A percentile compares a stretch with the other conserved stretches of the same genome.
These are phyloP conservation scores for Vigna radiata DNA, from an alignment of 306 rosid genomes.

Conservation along the genomic window DNA sequence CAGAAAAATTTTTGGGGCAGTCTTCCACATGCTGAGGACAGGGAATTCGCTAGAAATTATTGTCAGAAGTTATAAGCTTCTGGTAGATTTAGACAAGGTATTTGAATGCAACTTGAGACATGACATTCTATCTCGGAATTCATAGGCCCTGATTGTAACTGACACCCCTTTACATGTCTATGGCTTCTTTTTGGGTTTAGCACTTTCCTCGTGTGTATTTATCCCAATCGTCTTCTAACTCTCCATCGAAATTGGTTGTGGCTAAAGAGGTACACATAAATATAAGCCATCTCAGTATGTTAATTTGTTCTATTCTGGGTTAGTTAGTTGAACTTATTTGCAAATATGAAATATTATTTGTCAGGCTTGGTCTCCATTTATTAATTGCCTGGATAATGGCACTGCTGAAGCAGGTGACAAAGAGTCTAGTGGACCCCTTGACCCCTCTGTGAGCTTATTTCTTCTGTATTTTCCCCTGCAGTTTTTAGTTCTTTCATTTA, in stretches of 20 bases:
- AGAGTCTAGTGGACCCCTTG: conserved; percentile 53
- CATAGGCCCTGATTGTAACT: conserved; percentile 33
- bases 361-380: conserved; percentile 79
- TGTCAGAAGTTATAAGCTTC: conserved; percentile 54
- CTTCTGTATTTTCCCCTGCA: conserved; percentile 30
- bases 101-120: not conserved
- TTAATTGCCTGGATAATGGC: conserved; percentile 48
- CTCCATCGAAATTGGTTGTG: conserved; percentile 53
- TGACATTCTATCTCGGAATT: conserved; percentile 4
- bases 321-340: conserved; percentile 20
- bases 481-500: conserved; percentile 35
- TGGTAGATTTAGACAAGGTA: conserved; percentile 81
- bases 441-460: conserved; percentile 75
- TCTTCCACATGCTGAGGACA: conserved; percentile 51
- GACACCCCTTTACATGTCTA: not conserved
- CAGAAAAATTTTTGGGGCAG: conserved; percentile 47
- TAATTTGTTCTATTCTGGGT: conserved; percentile 11
- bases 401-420: conserved; percentile 44
- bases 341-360: conserved; percentile 32
- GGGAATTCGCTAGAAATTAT: conserved; percentile 53
- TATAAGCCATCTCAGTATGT: conserved; percentile 26
- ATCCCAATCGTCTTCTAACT: conserved; percentile 39
- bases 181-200: conserved; percentile 46
- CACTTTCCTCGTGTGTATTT: conserved; percentile 68
- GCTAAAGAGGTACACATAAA: conserved; percentile 66